Conservation (phyloP, 1,284 basidiomycete species). For the Ganoderma meredithae region DNA sequence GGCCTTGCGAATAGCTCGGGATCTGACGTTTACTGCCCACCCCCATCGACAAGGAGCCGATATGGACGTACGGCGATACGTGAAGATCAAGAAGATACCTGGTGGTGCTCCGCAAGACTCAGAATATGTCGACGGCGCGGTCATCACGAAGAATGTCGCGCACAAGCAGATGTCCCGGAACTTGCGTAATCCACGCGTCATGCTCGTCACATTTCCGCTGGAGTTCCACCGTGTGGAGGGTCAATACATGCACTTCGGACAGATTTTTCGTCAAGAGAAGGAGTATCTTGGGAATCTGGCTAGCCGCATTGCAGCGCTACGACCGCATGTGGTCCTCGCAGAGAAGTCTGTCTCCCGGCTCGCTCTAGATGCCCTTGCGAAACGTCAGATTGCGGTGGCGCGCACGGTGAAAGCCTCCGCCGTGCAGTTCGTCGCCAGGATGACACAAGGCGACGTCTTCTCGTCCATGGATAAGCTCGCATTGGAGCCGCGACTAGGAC, state of each 20-base stretch:
- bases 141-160: conserved; percentile 98
- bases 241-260: conserved; percentile 93
- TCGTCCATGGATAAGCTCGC: conserved; percentile 96
- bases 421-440: conserved; percentile 88
- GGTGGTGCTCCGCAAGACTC: conserved; percentile 93
- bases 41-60: conserved; percentile 86
- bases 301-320: conserved; percentile 86
- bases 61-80: conserved; percentile 94
- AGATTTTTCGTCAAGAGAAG: conserved; percentile 93
- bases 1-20: conserved; percentile 80
- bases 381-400: conserved; percentile 91
- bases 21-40: conserved; percentile 77
- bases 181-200: conserved; percentile 85
- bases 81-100: conserved; percentile 99
- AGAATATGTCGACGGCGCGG: conserved; percentile 96
- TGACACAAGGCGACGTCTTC: conserved; percentile 95
- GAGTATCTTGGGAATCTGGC: conserved; percentile 94
- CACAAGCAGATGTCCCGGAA: conserved; percentile 88
- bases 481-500: conserved; percentile 89
- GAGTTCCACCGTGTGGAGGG: conserved; percentile 95
- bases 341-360: conserved; percentile 93
- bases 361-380: conserved; percentile 89
- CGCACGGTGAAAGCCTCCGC: conserved; percentile 90
- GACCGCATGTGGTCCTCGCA: conserved; percentile 93
- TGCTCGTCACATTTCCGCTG: conserved; percentile 95